Base-by-base conservation (phyloP, 805 yeast species). In the Hanseniaspora lachancei region DNA sequence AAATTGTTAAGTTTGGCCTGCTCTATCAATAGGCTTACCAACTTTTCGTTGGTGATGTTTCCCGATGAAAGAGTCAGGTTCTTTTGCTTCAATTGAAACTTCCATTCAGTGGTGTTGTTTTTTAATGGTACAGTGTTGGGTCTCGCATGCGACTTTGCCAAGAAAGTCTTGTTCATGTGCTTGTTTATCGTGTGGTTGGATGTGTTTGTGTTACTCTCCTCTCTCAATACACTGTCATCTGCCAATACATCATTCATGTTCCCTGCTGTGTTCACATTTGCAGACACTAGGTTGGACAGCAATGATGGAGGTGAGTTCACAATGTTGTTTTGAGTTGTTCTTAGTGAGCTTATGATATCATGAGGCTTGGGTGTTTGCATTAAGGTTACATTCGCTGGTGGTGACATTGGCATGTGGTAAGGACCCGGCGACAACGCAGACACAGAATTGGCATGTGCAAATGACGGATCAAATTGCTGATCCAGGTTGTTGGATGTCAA, bases 1-100 rank as follows among this genome's bases (percentile, higher is more conserved):
- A 84, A 69, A 20, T 77, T 74, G 60, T 78, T 74, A 49, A 70
- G 68, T 58, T 76, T 79, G 0, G 89, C 89, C 53, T 81, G 74
- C 38, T 77, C 77, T 8, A 85, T 73, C 10, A 85, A 66, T 58
- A 74, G 71, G 55, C 78, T 79, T 0, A 80, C 88, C 18, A 77
- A 63, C 38, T 77, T 81, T 57, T 78, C 76, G 21, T 74, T 71
- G 42, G 71, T 66, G 3, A 84, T 81, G 1, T 67, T 61, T 1
- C 88, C 89, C 32, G 72, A 67, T 0, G 77, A 68, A 1, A 78
- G 56, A 9, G 78, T 74, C 29, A 75, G 66, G 12, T 76, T 77
- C 2, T 75, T 74, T 54, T 75, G 77, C 42, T 73, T 67, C 34
- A 82, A 60, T 0, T 80, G 70, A 63, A 77, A 84, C 59, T 73